These are phyloP conservation scores for Pichia scutulata DNA, from an alignment of 805 yeast genomes.

Conservation along the genomic window DNA sequence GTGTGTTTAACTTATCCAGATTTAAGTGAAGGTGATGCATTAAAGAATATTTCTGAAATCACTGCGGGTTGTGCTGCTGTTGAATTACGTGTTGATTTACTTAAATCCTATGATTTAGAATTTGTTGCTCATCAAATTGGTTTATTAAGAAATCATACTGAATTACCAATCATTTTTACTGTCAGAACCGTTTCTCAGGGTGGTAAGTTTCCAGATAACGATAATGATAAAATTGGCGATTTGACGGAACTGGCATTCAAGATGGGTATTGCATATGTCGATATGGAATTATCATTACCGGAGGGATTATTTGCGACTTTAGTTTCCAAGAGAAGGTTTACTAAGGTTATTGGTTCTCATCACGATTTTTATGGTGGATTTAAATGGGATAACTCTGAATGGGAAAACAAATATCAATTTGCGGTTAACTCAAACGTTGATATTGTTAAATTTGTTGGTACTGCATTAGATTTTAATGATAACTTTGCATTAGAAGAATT, in stretches of 20 bases:
- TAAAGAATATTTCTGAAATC: conserved; percentile 38
- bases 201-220: conserved; percentile 65
- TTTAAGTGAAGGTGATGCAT: conserved; percentile 34
- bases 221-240: conserved; percentile 36
- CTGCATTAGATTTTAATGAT: conserved; percentile 56
- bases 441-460: conserved; percentile 75
- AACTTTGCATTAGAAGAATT: conserved; percentile 67
- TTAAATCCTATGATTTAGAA: conserved; percentile 40
- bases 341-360: conserved; percentile 75
- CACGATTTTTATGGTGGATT: conserved; percentile 61
- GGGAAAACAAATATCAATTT: conserved; percentile 65
- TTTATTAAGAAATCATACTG: conserved; percentile 51
- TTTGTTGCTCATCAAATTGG: conserved; percentile 73
- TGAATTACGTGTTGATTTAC: conserved; percentile 73
- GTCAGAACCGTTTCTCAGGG: conserved; percentile 76
- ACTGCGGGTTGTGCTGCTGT: conserved; percentile 72
- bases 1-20: conserved; percentile 68
- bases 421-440: conserved; percentile 64
- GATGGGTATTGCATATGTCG: conserved; percentile 74
- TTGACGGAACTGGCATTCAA: conserved; percentile 59
- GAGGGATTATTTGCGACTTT: conserved; percentile 44
- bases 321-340: conserved; percentile 44
- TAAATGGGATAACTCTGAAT: conserved; percentile 62
- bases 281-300: conserved; percentile 69
- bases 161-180: conserved; percentile 75